Conservation (phyloP, 2,329 filamentous ascomycete species). For the Penicillium sp. region DNA sequence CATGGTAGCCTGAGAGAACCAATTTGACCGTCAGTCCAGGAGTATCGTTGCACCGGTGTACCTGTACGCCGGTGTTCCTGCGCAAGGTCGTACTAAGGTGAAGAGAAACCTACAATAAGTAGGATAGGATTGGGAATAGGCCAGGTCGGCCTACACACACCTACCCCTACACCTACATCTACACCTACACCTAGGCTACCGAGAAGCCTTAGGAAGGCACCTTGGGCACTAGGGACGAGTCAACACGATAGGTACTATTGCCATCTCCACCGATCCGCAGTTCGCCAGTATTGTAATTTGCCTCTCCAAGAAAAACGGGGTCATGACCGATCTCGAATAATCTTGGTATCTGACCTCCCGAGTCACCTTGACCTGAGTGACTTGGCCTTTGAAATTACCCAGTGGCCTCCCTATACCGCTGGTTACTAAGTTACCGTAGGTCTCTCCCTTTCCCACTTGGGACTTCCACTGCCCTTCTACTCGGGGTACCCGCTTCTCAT, state of each 20-base stretch:
- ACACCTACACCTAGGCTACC: no score
- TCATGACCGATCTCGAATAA: constrained; percentile 17
- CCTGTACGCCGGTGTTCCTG: constrained; percentile 10
- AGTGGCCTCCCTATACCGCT: no score
- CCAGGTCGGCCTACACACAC: no score
- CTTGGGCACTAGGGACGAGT: no score
- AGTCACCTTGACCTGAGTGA: no score
- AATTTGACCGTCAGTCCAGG: neutral
- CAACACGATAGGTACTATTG: constrained; percentile 13
- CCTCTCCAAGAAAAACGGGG: constrained; percentile 15
- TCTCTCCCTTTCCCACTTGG: constrained; percentile 1
- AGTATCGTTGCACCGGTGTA: neutral
- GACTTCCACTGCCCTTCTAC: neutral
- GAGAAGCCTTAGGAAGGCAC: no score
- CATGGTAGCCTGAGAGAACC: neutral
- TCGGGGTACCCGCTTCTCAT: neutral
- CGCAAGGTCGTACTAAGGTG: constrained; percentile 7
- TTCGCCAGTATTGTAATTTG: constrained; percentile 23
- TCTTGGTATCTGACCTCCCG: neutral
- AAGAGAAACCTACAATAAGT: no score
- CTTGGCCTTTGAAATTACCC: no score
- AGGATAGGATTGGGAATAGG: no score
- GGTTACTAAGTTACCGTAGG: no score
- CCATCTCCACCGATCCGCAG: constrained; percentile 19
- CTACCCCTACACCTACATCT: no score